Conservation (phyloP, 345 rosid genomes). For the Ceriops decandra region DNA sequence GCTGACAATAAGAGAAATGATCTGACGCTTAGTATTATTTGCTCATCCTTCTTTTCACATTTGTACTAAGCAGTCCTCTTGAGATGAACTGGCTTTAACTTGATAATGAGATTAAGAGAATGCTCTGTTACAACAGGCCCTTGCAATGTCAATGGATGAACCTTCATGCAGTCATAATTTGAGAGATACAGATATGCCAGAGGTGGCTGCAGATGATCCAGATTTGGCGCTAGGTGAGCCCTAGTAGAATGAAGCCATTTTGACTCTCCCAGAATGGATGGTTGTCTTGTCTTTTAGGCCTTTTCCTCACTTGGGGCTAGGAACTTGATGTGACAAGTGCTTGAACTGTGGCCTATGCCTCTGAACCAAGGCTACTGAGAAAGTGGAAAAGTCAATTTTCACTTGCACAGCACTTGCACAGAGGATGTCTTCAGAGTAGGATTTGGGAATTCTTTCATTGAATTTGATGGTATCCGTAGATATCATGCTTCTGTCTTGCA, state of each 20-base stretch:
- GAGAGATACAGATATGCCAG: constrained; percentile 59
- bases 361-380: no score
- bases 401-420: no score
- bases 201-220: constrained; percentile 49
- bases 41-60: background rate
- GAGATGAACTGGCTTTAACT: background rate
- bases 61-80: background rate
- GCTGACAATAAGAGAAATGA: constrained; percentile 41
- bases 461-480: no score
- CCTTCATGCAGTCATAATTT: constrained; percentile 43
- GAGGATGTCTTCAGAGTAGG: no score
- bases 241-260: background rate
- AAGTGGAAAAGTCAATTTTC: no score
- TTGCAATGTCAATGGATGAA: constrained; percentile 61
- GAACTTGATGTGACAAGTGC: background rate
- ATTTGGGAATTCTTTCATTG: no score
- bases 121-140: constrained; percentile 52
- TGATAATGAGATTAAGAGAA: constrained; percentile 44
- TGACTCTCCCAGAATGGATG: background rate
- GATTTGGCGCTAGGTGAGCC: constrained; percentile 54
- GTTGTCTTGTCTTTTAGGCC: background rate
- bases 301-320: no score
- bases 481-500: no score
- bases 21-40: constrained; percentile 36
- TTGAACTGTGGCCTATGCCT: background rate